Evolutionary conservation across 305 asterid species (phyloP), one percentile per base, ranked within the genome.

Genomic region (Fraxinus velutina): DNA sequence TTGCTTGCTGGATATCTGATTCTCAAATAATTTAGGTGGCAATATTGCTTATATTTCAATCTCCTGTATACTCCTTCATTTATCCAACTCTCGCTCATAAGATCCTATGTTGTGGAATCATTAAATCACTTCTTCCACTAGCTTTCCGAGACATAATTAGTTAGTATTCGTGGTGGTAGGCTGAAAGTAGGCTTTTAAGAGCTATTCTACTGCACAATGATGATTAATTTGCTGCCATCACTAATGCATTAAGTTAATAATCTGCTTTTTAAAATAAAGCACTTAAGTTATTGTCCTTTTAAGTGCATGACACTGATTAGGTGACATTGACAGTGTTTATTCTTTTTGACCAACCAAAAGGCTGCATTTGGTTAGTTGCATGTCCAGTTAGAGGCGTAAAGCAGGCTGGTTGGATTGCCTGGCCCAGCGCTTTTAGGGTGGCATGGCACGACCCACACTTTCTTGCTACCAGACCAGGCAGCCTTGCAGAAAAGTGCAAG

Each of bases 141-240:
- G 30, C 30, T 27, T 24, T 24, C 0, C 1, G 8, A 5, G 39
- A 34, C 44, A 30, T 33, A 68, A 34, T 36, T 37, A 52, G 22
- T 6, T 62, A 62, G 32, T 57, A 21, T 15, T 80, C 42, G 8
- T 73, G 70, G 78, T 85, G 90, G 90, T 83, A 86, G 89, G 88
- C 84, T 87, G 60, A 77, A 85, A 82, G 86, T 64, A 22, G 47
- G 75, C 33, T 55, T 22, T 83, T n/a, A 37, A 85, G 89, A 87
- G 90, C 86, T 78, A 79, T 37, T 86, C 82, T 83, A 88, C 74
- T 39, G 85, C 81, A 86, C 84, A 85, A 73, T 47, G 79, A 86
- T 85, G 81, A 86, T 83, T 73, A 72, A 78, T 64, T 75, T 55
- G 55, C 34, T 2, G 21, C 55, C 34, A 74, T 55, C n/a, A 78